Percentiles rank a stretch among this genome's conserved stretches.
These are phyloP conservation scores for Delonix regia DNA, from an alignment of 306 rosid species.

Conservation along the genomic window DNA sequence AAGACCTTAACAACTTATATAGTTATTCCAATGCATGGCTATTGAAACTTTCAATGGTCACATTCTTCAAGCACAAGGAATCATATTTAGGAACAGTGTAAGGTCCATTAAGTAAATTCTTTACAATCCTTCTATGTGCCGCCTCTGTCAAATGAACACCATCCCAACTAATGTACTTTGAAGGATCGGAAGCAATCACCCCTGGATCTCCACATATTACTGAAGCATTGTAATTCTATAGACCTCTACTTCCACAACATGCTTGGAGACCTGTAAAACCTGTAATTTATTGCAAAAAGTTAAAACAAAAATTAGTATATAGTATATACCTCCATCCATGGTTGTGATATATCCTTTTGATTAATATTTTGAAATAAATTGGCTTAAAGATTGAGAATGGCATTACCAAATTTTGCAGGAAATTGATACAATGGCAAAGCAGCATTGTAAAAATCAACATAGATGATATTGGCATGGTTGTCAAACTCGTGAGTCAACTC, in stretches of 20 bases:
- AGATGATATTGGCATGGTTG: conserved; percentile 43
- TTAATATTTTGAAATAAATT: background rate
- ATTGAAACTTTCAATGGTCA: background rate
- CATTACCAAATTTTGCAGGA: conserved; percentile 46
- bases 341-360: background rate
- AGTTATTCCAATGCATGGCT: no score
- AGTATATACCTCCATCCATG: background rate
- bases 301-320: background rate
- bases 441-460: conserved; percentile 57
- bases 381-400: background rate
- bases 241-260: conserved; percentile 22
- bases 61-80: background rate
- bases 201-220: background rate
- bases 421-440: conserved; percentile 36
- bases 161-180: conserved; percentile 44
- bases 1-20: no score
- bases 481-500: no score
- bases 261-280: background rate
- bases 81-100: background rate
- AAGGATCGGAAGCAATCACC: conserved; percentile 30
- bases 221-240: conserved; percentile 20
- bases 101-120: conserved; percentile 15
- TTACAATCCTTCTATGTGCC: conserved; percentile 47
- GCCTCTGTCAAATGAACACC: conserved; percentile 60
- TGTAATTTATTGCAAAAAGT: background rate